These are phyloP conservation scores for Epichloe elymi DNA, from an alignment of 2,329 filamentous ascomycete genomes.

Conservation along the genomic window DNA sequence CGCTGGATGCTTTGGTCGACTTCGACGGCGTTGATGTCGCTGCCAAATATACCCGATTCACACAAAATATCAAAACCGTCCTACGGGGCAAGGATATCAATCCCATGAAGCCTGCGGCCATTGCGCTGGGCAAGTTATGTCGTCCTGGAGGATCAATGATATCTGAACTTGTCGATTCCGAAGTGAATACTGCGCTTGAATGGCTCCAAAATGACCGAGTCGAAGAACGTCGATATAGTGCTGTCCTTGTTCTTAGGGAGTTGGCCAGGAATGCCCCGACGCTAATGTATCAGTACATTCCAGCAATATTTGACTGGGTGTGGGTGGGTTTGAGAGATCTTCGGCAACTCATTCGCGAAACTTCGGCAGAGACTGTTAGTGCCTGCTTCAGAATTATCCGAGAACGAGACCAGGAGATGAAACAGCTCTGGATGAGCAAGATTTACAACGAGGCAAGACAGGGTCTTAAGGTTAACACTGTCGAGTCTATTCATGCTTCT, in stretches of 20 bases:
- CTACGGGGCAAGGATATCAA: slow-evolving; percentile 82
- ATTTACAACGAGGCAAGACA: slow-evolving; percentile 77
- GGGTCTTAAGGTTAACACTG: slow-evolving; percentile 65
- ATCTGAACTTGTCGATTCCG: slow-evolving; percentile 88
- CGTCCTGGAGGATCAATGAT: slow-evolving; percentile 87
- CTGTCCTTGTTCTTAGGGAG: slow-evolving; percentile 81
- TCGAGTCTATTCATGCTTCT: slow-evolving; percentile 89
- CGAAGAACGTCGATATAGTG: slow-evolving; percentile 85
- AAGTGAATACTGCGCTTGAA: slow-evolving; percentile 91
- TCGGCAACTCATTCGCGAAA: slow-evolving; percentile 82
- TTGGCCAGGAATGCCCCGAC: slow-evolving; percentile 87
- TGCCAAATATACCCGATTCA: slow-evolving; percentile 88
- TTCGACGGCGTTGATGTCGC: slow-evolving; percentile 92
- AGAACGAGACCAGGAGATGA: slow-evolving; percentile 79
- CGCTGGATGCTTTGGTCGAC: slow-evolving; percentile 84
- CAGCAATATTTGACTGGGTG: slow-evolving; percentile 89
- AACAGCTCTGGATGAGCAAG: slow-evolving; percentile 75
- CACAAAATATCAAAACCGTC: slow-evolving; percentile 76
- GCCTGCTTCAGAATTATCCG: slow-evolving; percentile 94
- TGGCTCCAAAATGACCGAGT: slow-evolving; percentile 93
- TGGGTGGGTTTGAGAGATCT: slow-evolving; percentile 88
- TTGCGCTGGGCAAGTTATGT: slow-evolving; percentile 79
- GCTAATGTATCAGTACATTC: slow-evolving; percentile 87
- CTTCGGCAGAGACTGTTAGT: slow-evolving; percentile 83
- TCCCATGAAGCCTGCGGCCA: slow-evolving; percentile 81